Conservation (phyloP, 1,284 basidiomycete genomes). For the Fomitiporia mediterranea region DNA sequence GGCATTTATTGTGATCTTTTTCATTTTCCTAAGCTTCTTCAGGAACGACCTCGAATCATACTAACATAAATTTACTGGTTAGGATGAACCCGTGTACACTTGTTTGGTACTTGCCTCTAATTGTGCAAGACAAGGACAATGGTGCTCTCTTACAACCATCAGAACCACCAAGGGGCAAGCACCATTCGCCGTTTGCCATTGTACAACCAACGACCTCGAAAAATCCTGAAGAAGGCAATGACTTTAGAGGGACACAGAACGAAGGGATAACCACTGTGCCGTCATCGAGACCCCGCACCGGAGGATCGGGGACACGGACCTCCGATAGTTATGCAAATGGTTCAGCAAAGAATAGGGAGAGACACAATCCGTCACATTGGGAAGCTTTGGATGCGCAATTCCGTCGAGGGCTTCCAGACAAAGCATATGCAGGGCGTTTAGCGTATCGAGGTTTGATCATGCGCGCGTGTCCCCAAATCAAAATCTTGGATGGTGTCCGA, state of each 20-base stretch:
- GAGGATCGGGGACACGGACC: not conserved
- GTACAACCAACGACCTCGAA: not conserved
- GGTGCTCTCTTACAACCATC: constrained; percentile 59
- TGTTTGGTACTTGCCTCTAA: constrained; percentile 88
- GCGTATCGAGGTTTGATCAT: constrained; percentile 86
- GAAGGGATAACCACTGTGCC: constrained; percentile 11
- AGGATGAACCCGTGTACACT: constrained; percentile 95
- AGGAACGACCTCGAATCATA: constrained; percentile 4
- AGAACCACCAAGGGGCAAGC: constrained; percentile 30
- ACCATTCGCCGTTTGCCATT: constrained; percentile 8
- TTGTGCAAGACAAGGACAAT: constrained; percentile 56
- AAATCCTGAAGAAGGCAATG: constrained; percentile 5
- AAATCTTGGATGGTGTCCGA: constrained; percentile 77
- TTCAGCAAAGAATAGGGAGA: constrained; percentile 30
- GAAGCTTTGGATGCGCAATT: constrained; percentile 79
- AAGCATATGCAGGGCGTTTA: constrained; percentile 77
- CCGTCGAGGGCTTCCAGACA: constrained; percentile 83
- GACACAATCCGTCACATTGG: constrained; percentile 43
- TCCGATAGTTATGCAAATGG: not conserved
- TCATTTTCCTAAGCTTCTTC: constrained; percentile 1
- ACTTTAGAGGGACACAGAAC: constrained; percentile 7
- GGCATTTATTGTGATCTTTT: constrained; percentile 12
- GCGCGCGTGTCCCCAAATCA: constrained; percentile 61
- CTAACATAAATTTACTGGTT: constrained; percentile 21
- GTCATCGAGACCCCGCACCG: not conserved